Percentiles rank a stretch among this genome's conserved stretches.
Evolutionary conservation across 2,329 filamentous ascomycete species (phyloP).

Genomic region (Leptodontidium sp.): DNA sequence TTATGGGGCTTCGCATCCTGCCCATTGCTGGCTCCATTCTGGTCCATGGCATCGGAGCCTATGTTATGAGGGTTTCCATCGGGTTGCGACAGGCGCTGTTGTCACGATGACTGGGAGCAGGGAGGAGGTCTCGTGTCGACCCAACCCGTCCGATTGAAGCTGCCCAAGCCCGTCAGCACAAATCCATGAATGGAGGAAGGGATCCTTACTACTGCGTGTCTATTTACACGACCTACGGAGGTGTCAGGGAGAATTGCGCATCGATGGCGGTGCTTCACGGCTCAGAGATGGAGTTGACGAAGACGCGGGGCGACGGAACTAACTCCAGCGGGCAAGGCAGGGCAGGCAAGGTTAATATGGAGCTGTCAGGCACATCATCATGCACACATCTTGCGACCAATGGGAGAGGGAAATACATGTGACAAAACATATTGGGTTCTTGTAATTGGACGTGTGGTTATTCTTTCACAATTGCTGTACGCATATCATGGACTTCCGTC

Average conservation of each 20-base stretch:
- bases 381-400: conserved; percentile 26
- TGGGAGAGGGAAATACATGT: conserved; percentile 27
- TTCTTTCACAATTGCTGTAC: background rate
- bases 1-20: conserved; percentile 45
- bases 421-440: conserved; percentile 29
- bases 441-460: conserved; percentile 18
- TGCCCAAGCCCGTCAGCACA: conserved; percentile 32
- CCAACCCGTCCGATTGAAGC: conserved; percentile 24
- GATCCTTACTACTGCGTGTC: conserved; percentile 23
- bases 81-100: conserved; percentile 42
- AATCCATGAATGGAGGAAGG: conserved; percentile 8
- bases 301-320: conserved; percentile 27
- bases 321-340: background rate
- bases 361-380: conserved; percentile 28
- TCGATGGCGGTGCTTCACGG: conserved; percentile 27
- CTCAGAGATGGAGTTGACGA: conserved; percentile 19
- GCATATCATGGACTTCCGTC: background rate
- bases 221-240: conserved; percentile 18
- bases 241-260: conserved; percentile 21
- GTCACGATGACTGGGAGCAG: conserved; percentile 28
- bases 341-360: background rate
- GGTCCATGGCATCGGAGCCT: conserved; percentile 49
- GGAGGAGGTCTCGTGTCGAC: conserved; percentile 23
- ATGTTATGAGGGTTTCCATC: conserved; percentile 46
- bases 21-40: conserved; percentile 47